phyloP scores from a whole-genome alignment of 495 filamentous ascomycete genomes.

The Xylaria scruposa region DNA sequence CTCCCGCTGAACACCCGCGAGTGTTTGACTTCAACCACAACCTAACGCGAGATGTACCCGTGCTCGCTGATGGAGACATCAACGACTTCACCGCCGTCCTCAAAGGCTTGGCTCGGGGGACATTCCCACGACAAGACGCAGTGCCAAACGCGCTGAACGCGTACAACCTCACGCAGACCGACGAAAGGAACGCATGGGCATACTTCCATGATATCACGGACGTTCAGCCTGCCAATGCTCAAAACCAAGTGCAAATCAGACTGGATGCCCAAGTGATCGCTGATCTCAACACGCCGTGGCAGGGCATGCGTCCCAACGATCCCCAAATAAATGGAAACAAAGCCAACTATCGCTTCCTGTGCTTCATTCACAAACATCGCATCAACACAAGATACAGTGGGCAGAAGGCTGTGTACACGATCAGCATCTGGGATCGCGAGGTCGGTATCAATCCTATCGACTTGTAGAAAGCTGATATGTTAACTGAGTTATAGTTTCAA shows the following conservation, averaged over 20 bases:
- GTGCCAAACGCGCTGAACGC: background rate
- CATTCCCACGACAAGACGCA: background rate
- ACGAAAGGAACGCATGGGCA: background rate
- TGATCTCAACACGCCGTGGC: background rate
- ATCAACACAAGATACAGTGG: background rate
- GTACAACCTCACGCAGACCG: background rate
- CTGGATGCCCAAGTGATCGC: background rate
- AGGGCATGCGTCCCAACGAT: background rate
- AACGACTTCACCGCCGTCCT: background rate
- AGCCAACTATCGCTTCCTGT: background rate
- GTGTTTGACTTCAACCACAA: background rate
- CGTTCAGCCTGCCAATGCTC: background rate
- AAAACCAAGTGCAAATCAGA: background rate
- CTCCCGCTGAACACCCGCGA: background rate
- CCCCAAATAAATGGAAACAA: background rate
- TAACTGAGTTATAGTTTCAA: background rate
- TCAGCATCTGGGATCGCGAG: slow-evolving; percentile 4
- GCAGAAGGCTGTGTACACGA: background rate
- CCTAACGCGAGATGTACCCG: background rate
- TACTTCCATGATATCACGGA: background rate
- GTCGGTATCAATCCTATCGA: background rate
- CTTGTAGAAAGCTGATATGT: background rate
- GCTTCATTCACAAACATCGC: slow-evolving; percentile 5
- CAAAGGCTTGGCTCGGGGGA: background rate
- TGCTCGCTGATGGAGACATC: background rate